Base-by-base conservation (phyloP, 495 filamentous ascomycete species). In the Trichocladium uniseriatum region DNA sequence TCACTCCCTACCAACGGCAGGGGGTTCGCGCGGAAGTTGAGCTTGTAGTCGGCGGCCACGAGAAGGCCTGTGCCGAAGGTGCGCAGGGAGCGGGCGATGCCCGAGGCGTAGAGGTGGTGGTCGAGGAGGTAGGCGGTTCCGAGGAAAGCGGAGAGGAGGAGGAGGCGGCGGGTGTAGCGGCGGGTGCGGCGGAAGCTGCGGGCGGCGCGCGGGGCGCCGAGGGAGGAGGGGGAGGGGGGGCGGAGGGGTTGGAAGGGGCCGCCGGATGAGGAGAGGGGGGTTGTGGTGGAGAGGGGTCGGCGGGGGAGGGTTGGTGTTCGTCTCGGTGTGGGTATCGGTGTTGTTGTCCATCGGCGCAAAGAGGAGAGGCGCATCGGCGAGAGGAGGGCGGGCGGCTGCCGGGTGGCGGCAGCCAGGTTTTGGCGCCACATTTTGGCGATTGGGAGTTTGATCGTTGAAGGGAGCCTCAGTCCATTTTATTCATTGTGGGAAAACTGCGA, bases 1-100 rank as follows among this genome's bases (percentile, higher is more conserved):
- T 79, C 79, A 16, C 81, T 68, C 32, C 79, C 75, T 31, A 62
- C 50, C 16, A 62, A 29, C 3, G 63, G 61, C 38, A 67, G 51
- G 13, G 90, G 89, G 45, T 88, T 69, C 0, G 86, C 76, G 4
- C 86, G 78, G 70, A 98, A 98, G 60, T 98, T 98, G 63, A 96
- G 73, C 66, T 98, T 96, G 69, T 98, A 98, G 70, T 98, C 91
- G 16, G 85, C 56, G 2, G 89, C 89, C 8, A 94, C 86, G 21
- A 94, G 46, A n/a, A 89, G 60, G 34, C 88, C 94, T 6, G 81
- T 74, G 9, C 73, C 71, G 59, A 96, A 90, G 2, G 92, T 95
- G 34, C 82, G 82, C 24, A 81, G 68, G n/a, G 84, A 92, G 40
- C 91, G 85, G 19, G 79, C 80, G 32, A 95, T 63, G 19, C 83